These are phyloP conservation scores for Zalaria sp. DNA, from an alignment of 2,329 filamentous ascomycete genomes.

Conservation along the genomic window DNA sequence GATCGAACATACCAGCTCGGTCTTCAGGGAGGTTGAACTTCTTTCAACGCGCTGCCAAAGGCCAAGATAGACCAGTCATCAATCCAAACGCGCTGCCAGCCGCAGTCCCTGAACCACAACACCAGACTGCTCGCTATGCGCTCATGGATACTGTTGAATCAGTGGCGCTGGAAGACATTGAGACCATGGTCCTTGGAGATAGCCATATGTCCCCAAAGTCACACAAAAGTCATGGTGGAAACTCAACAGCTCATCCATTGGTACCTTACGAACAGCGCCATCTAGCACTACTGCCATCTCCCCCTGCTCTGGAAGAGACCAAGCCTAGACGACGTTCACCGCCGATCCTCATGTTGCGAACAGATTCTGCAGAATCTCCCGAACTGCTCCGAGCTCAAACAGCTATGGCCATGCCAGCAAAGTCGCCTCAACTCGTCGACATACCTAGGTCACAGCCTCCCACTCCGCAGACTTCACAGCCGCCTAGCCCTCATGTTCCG, in stretches of 20 bases:
- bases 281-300: conserved; percentile 13
- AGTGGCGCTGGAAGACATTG: conserved; percentile 29
- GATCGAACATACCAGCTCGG: not conserved
- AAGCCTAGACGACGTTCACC: conserved; percentile 3
- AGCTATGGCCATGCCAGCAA: conserved; percentile 8
- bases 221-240: not conserved
- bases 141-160: conserved; percentile 33
- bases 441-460: conserved; percentile 6
- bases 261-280: conserved; percentile 14
- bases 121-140: conserved; percentile 38
- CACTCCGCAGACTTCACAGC: no score
- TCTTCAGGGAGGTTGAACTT: conserved; percentile 41
- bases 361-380: conserved; percentile 12
- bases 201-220: conserved; percentile 9
- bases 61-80: conserved; percentile 13
- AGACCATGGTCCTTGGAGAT: conserved; percentile 30
- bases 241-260: no score
- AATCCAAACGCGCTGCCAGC: conserved; percentile 5
- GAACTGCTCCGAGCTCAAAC: conserved; percentile 11
- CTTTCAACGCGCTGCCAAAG: conserved; percentile 34
- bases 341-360: conserved; percentile 10
- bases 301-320: conserved; percentile 4
- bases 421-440: conserved; percentile 9
- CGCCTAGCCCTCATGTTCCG: not conserved
- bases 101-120: conserved; percentile 4